Evolutionary conservation across 1,284 basidiomycete species (phyloP).

Genomic region (Phlebopus sp.): DNA sequence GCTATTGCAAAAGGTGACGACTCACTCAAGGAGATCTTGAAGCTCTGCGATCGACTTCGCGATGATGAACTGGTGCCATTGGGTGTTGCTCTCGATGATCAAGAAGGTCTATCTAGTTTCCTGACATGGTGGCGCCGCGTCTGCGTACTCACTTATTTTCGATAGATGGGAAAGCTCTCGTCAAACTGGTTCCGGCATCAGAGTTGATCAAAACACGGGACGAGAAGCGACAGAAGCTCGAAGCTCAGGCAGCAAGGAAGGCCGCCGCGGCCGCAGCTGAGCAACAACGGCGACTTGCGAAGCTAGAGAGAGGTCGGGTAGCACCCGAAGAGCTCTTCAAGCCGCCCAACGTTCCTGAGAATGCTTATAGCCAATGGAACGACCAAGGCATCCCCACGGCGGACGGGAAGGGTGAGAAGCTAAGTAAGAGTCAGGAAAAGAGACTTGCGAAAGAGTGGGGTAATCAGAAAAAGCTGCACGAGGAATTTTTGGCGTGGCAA

Average conservation of each 20-base stretch:
- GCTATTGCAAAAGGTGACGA: constrained; percentile 73
- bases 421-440: constrained; percentile 84
- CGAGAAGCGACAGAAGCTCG: constrained; percentile 78
- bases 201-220: constrained; percentile 84
- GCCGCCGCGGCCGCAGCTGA: constrained; percentile 71
- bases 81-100: constrained; percentile 95
- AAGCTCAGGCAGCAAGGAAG: constrained; percentile 83
- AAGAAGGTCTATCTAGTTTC: constrained; percentile 66
- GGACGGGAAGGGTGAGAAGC: constrained; percentile 80
- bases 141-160: constrained; percentile 3
- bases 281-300: constrained; percentile 75
- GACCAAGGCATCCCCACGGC: constrained; percentile 82
- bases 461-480: constrained; percentile 76
- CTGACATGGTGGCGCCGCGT: constrained; percentile 1
- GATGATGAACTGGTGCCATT: constrained; percentile 90
- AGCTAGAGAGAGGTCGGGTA: constrained; percentile 81
- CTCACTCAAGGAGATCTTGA: constrained; percentile 74
- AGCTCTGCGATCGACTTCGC: constrained; percentile 85
- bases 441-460: constrained; percentile 79
- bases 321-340: constrained; percentile 82
- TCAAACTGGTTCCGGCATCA: constrained; percentile 87
- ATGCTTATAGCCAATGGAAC: constrained; percentile 79
- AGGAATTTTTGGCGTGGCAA: constrained; percentile 69
- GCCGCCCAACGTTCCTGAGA: constrained; percentile 72
- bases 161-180: constrained; percentile 87